Base-by-base conservation (phyloP, 2,329 filamentous ascomycete species). In the Calonectria multiphialidica region DNA sequence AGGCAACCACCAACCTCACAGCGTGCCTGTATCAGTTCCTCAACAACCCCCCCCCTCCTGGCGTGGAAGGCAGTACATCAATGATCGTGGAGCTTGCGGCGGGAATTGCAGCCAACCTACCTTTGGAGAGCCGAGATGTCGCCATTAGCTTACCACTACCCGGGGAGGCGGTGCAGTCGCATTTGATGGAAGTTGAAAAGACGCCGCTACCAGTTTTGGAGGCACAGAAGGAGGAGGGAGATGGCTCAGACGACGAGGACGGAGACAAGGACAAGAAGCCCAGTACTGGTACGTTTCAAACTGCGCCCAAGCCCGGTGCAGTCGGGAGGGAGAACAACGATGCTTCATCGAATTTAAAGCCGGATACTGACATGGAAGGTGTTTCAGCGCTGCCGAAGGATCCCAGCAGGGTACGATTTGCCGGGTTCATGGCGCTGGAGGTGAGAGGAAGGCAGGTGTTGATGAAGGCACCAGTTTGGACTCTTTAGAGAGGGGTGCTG, bases 1-100 rank as follows among this genome's bases (percentile, higher is more conserved):
- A 91, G 78, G 89, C 94, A 16, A 93, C 95, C 12, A 87, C 87
- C 59, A 92, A 91, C 75, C 87, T 96, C 68, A 92, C 92, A 2
- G 91, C 90, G 5, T 91, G 90, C 35, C 85, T 99, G 40, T 92
- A 93, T 72, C 91, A 93, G 79, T 92, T 94, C 79, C 88, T 98
- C 61, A 89, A 91, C 69, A 93, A 94, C 13, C 95, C 95, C 2
- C 90, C 94, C 1, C 94, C 95, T 0, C 85, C 92, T 1, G 96
- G 95, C 10, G 89, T 98, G n/a, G 93, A 96, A 76, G 95, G 95
- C 64, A 95, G 95, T 74, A 94, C 96, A 2, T 92, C 93, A 67
- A 98, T 97, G 92, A 98, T 99, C 82, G 90, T 98, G 67, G 96
- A 98, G 84, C 89, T 98, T 63, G 95, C 96, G 0, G 90, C 98